Conservation (phyloP, 495 filamentous ascomycete species). For the Penicillium alfredii region DNA sequence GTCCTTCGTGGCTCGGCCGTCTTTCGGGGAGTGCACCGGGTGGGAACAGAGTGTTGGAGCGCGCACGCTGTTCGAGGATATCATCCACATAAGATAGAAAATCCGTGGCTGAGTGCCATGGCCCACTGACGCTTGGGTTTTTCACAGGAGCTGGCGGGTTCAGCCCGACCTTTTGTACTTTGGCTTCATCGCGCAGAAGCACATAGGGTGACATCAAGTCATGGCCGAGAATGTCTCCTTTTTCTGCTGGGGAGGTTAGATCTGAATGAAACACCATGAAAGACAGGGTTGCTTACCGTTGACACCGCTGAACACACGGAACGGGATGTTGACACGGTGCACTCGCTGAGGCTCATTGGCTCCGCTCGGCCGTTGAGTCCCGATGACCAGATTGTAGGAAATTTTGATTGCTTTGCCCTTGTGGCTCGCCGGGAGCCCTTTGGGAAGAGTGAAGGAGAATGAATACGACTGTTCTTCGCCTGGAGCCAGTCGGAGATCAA, state of each 20-base stretch:
- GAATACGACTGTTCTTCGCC: slow-evolving; percentile 84
- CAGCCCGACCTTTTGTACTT: slow-evolving; percentile 33
- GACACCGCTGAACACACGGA: slow-evolving; percentile 87
- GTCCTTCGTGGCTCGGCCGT: slow-evolving; percentile 42
- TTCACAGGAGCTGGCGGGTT: slow-evolving; percentile 19
- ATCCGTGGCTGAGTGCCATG: slow-evolving; percentile 45
- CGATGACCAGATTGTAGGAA: slow-evolving; percentile 83
- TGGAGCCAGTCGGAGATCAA: slow-evolving; percentile 79
- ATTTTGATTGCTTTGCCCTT: slow-evolving; percentile 93
- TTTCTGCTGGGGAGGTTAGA: slow-evolving; percentile 38
- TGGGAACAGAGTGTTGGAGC: slow-evolving; percentile 47
- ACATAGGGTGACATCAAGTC: slow-evolving; percentile 93
- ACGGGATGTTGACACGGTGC: slow-evolving; percentile 87
- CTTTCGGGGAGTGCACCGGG: slow-evolving; percentile 64
- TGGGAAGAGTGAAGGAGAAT: slow-evolving; percentile 79
- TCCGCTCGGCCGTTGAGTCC: slow-evolving; percentile 79
- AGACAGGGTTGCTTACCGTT: slow-evolving; percentile 48
- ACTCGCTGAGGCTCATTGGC: slow-evolving; percentile 71
- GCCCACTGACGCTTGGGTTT: slow-evolving; percentile 35
- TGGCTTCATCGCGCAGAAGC: slow-evolving; percentile 77
- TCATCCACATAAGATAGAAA: slow-evolving; percentile 76
- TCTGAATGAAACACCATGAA: background rate
- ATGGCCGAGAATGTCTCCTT: slow-evolving; percentile 67
- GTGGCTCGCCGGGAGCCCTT: slow-evolving; percentile 82
- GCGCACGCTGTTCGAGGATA: slow-evolving; percentile 57